Evolutionary conservation across 2,329 filamentous ascomycete genomes (phyloP), one percentile per base, ranked within the genome.

Genomic region (Lachnellula hyalina): DNA sequence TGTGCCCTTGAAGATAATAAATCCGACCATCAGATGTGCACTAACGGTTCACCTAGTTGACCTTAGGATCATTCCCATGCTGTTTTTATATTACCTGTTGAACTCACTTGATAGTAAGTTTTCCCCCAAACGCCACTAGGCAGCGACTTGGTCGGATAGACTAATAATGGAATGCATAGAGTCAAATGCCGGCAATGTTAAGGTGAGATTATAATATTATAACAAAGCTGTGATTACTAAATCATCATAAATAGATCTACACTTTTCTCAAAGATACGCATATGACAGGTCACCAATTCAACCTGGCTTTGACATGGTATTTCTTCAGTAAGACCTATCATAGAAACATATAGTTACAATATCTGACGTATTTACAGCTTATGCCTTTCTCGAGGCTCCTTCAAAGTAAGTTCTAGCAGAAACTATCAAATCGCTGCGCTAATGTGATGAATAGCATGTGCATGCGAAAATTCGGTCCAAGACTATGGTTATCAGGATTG

Each of bases 261-360:
- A 54, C 36, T 8, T 54, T 54, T 42, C 40, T 54, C 3, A 34
- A 42, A 21, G 52, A 54, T 21, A 49, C 52, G 12, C 28, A 54
- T 7, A 54, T 54, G 52, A 49, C 38, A 2, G 28, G 35, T 21
- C 25, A 49, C 8, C 46, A 54, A 42, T 54, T 54, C 40, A 54
- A 54, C 32, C 32, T 54, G 2, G 52, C 52, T 23, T 49, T 54
- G 38, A 54, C 52, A 15, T 54, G 52, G 52, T 54, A 49, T 49
- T 54, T 54, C 21, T 54, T 54, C 40, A 54, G 52, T 54, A 25
- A 46, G 52, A 11, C 36, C n/a, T 11, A 38, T 14, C 5, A 2
- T 14, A 12, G n/a, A 34, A 3, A 12, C 21, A 19, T 15, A n/a
- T 17, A 38, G 11, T 19, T 14, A 34, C 23, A 2, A 14, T 5